These are phyloP conservation scores for Globisporangium heterothallicum DNA, from an alignment of 352 stramenopile genomes.

Conservation along the genomic window DNA sequence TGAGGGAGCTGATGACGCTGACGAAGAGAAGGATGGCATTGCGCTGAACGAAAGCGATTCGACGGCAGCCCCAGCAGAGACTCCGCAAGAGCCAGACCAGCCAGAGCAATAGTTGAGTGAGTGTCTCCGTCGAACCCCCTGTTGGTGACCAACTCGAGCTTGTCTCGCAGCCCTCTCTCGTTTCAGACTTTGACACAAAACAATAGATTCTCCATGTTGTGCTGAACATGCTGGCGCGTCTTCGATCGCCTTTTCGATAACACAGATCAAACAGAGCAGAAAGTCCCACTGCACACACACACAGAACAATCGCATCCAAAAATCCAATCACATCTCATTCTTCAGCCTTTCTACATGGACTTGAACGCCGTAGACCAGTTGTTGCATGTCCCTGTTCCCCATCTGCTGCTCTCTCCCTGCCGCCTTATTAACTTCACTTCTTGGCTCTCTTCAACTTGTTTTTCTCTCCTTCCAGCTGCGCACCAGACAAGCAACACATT, in stretches of 20 bases:
- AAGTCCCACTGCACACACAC: no score
- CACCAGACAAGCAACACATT: not conserved
- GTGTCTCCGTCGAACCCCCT: no score
- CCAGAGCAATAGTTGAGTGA: not conserved
- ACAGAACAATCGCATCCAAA: no score
- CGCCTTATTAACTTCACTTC: constrained; percentile 23
- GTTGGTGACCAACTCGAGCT: no score
- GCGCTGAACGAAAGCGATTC: constrained; percentile 8
- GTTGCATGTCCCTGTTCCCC: not conserved
- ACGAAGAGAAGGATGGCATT: constrained; percentile 15
- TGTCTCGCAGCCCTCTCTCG: no score
- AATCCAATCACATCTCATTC: not conserved
- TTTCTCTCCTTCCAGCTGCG: constrained; percentile 70
- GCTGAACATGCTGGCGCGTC: no score
- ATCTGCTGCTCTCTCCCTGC: not conserved
- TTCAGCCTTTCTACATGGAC: not conserved
- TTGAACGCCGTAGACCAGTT: not conserved
- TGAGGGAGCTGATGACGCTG: not conserved
- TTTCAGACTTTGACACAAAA: no score
- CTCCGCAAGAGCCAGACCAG: not conserved
- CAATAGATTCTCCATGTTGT: not conserved
- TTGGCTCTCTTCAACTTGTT: constrained; percentile 65
- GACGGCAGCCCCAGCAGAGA: not conserved
- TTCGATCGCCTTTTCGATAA: no score
- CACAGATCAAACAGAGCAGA: no score